These are phyloP conservation scores for Boletellus deceptivus DNA, from an alignment of 1,284 basidiomycete species.

Conservation along the genomic window DNA sequence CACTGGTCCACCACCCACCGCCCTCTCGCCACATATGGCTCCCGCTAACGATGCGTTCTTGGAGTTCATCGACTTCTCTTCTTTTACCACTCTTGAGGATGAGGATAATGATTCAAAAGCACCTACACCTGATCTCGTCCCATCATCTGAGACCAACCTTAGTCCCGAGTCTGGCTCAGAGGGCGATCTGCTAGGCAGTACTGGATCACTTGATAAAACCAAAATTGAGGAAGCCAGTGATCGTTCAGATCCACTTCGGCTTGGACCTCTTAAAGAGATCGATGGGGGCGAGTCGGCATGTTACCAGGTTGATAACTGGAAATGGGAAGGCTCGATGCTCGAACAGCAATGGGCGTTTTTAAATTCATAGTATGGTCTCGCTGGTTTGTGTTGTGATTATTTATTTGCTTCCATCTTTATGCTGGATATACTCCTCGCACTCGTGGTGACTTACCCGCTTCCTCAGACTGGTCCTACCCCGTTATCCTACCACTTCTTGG, in stretches of 20 bases:
- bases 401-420: conserved; percentile 40
- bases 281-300: conserved; percentile 74
- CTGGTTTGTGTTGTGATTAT: conserved; percentile 28
- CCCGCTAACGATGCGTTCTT: conserved; percentile 29
- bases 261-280: conserved; percentile 65
- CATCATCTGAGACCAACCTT: conserved; percentile 67
- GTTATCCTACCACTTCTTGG: conserved; percentile 39
- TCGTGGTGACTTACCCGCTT: conserved; percentile 18
- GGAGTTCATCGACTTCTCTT: conserved; percentile 67
- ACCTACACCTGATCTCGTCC: conserved; percentile 66
- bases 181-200: conserved; percentile 42
- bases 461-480: conserved; percentile 4
- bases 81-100: conserved; percentile 53
- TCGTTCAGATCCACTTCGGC: conserved; percentile 49
- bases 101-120: conserved; percentile 63
- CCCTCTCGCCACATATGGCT: conserved; percentile 40
- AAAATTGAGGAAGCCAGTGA: conserved; percentile 48
- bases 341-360: conserved; percentile 75
- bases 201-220: conserved; percentile 37
- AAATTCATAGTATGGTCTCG: conserved; percentile 48
- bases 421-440: conserved; percentile 35
- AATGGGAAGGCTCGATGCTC: conserved; percentile 68
- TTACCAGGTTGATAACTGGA: conserved; percentile 63
- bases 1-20: conserved; percentile 33
- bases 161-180: conserved; percentile 75